A percentile compares a stretch with the other conserved stretches of the same genome.
These are phyloP conservation scores for Phylloporus scabripes DNA, from an alignment of 768 basidiomycete genomes.

Conservation along the genomic window DNA sequence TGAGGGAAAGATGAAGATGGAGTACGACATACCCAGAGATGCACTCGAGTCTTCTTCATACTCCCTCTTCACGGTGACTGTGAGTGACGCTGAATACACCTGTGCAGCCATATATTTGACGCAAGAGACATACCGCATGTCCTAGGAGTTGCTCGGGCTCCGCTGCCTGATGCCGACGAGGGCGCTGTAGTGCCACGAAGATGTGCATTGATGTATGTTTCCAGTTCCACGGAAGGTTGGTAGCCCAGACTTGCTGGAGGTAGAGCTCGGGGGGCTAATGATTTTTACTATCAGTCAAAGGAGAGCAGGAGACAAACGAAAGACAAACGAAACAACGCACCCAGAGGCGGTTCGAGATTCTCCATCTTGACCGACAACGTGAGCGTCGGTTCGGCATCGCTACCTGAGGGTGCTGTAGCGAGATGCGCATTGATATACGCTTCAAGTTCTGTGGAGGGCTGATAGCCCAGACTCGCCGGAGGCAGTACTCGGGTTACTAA, in stretches of 20 bases:
- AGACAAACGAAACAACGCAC: not conserved
- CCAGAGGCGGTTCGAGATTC: not conserved
- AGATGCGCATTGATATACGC: too few relatives aligned
- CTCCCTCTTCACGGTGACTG: conserved; percentile 10
- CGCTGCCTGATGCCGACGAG: not conserved
- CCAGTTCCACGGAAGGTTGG: conserved; percentile 6
- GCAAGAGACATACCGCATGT: not conserved
- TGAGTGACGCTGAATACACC: not conserved
- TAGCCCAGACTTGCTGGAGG: conserved; percentile 3
- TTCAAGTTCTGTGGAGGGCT: too few relatives aligned
- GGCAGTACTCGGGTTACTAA: too few relatives aligned
- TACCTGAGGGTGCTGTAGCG: too few relatives aligned
- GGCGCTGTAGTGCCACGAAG: not conserved
- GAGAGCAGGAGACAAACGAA: not conserved
- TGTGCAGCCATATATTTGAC: not conserved
- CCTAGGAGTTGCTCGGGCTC: not conserved
- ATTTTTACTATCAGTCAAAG: not conserved
- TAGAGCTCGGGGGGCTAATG: not conserved
- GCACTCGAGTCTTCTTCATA: conserved; percentile 5
- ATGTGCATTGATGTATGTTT: conserved; percentile 1
- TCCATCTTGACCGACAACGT: conserved; percentile 5
- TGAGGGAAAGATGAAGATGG: not conserved
- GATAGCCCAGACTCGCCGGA: too few relatives aligned
- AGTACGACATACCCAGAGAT: conserved; percentile 2
- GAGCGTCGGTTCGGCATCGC: not conserved